Evolutionary conservation across 2,329 filamentous ascomycete species (phyloP).

Genomic region (Colletotrichum sp.): DNA sequence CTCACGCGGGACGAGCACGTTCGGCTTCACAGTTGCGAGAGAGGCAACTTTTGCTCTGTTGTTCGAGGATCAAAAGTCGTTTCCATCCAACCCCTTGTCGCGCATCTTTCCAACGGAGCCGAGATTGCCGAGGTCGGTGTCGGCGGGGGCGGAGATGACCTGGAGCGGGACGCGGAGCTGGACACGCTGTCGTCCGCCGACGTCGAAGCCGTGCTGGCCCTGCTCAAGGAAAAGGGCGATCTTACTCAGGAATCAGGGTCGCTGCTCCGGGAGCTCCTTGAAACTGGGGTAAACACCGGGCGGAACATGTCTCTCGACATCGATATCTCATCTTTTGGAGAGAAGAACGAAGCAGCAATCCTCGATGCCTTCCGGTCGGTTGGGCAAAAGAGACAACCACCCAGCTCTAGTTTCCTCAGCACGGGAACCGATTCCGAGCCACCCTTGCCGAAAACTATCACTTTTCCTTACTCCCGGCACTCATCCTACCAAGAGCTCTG

Average conservation of each 20-base stretch:
- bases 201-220: conserved; percentile 51
- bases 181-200: conserved; percentile 60
- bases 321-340: conserved; percentile 28
- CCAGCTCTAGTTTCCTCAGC: not conserved
- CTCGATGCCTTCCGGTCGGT: conserved; percentile 27
- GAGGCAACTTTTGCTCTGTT: conserved; percentile 64
- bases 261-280: conserved; percentile 13
- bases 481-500: conserved; percentile 85
- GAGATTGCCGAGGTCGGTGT: conserved; percentile 77
- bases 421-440: not conserved
- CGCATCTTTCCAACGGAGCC: conserved; percentile 61
- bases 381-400: conserved; percentile 21
- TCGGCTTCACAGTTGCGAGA: conserved; percentile 86
- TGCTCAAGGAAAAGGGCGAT: conserved; percentile 26
- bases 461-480: conserved; percentile 87
- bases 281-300: conserved; percentile 24
- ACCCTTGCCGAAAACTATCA: conserved; percentile 47
- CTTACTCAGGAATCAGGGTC: conserved; percentile 25
- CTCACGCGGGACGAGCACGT: conserved; percentile 67
- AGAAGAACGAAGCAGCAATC: conserved; percentile 32
- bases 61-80: conserved; percentile 61
- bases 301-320: conserved; percentile 39
- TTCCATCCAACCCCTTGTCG: conserved; percentile 80
- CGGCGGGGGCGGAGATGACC: conserved; percentile 79
- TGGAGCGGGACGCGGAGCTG: conserved; percentile 71